phyloP scores from a whole-genome alignment of 2,329 filamentous ascomycete genomes.

The Claviceps africana region DNA sequence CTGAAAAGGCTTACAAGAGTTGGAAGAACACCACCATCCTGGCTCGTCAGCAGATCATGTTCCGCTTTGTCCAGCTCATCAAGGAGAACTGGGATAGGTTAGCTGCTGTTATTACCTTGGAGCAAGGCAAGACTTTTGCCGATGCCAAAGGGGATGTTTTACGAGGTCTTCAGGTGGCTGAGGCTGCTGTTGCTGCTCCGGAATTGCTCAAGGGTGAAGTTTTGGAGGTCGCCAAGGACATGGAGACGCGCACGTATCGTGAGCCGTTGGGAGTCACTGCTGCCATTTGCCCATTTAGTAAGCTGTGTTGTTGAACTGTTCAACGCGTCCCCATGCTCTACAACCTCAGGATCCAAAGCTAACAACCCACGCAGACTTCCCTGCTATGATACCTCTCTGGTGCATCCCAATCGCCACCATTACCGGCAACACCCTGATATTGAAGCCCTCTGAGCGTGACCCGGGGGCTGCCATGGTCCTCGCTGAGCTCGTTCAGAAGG shows the following conservation, averaged over 20 bases:
- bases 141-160: conserved; percentile 74
- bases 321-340: neutral
- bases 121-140: conserved; percentile 80
- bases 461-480: conserved; percentile 77
- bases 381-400: conserved; percentile 89
- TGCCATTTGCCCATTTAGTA: conserved; percentile 78
- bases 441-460: conserved; percentile 79
- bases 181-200: conserved; percentile 67
- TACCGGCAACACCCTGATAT: conserved; percentile 68
- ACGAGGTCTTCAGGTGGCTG: conserved; percentile 69
- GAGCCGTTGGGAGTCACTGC: conserved; percentile 72
- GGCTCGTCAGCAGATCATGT: conserved; percentile 71
- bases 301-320: conserved; percentile 7
- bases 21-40: conserved; percentile 64
- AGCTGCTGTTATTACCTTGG: conserved; percentile 71
- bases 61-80: conserved; percentile 68
- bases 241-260: conserved; percentile 73
- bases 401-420: conserved; percentile 74
- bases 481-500: conserved; percentile 64
- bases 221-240: conserved; percentile 75
- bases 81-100: conserved; percentile 74
- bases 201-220: conserved; percentile 74
- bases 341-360: neutral
- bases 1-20: conserved; percentile 57
- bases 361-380: conserved; percentile 49